Conservation (phyloP, 345 rosid species). For the Gossypium arboreum region DNA sequence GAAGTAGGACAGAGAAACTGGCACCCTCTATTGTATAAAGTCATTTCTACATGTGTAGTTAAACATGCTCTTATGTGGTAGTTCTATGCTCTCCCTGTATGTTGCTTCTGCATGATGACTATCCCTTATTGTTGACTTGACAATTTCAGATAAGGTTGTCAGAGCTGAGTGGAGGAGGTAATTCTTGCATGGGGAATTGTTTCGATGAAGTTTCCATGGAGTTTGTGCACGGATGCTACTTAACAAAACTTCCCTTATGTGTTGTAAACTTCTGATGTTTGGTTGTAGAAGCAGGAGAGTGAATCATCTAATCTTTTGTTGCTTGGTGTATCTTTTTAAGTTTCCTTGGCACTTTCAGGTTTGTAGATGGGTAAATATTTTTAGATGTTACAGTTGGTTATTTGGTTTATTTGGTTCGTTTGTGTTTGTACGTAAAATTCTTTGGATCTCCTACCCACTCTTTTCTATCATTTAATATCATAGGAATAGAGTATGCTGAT, state of each 20-base stretch:
- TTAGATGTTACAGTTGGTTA: conserved; percentile 7
- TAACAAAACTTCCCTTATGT: background rate
- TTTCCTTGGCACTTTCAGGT: background rate
- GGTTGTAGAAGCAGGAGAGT: background rate
- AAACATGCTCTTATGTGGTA: background rate
- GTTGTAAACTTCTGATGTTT: background rate
- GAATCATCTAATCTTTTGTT: conserved; percentile 14
- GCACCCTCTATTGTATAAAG: background rate
- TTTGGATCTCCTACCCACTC: background rate
- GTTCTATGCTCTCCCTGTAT: conserved; percentile 7
- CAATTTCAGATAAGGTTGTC: conserved; percentile 51
- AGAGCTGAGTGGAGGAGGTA: conserved; percentile 84
- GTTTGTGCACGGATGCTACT: background rate
- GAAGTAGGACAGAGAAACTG: background rate
- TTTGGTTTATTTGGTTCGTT: conserved; percentile 1
- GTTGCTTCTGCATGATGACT: conserved; percentile 11
- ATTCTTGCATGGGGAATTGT: conserved; percentile 17
- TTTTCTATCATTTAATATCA: background rate
- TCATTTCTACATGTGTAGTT: background rate
- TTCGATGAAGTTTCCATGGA: background rate
- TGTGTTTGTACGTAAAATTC: background rate
- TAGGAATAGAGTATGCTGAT: background rate
- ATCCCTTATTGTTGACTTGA: conserved; percentile 7
- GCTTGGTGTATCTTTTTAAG: conserved; percentile 14
- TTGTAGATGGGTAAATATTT: conserved; percentile 24